phyloP scores from a whole-genome alignment of 306 rosid genomes.

The Vigna unguiculata region DNA sequence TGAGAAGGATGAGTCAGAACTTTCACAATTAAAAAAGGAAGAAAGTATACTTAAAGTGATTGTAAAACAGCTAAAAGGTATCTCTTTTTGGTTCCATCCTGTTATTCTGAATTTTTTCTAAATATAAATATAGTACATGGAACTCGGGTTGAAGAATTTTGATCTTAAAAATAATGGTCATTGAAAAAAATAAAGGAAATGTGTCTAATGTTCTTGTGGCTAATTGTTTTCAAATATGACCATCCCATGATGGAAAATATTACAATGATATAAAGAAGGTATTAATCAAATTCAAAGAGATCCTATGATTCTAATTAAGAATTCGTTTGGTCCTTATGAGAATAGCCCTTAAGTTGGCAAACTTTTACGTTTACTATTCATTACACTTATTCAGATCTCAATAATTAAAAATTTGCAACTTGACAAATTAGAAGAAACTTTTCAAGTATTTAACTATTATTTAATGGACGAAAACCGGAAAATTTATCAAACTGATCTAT shows the following conservation, averaged over 20 bases:
- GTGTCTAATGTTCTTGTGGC: constrained; percentile 10
- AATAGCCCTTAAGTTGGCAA: background rate
- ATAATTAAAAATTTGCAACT: background rate
- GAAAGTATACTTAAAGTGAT: constrained; percentile 76
- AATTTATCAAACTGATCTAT: background rate
- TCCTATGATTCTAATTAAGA: background rate
- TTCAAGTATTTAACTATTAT: background rate
- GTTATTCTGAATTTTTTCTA: constrained; percentile 33
- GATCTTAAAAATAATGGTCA: constrained; percentile 23
- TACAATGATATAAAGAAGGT: background rate
- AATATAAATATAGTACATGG: background rate
- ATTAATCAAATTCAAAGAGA: background rate
- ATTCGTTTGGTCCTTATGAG: background rate
- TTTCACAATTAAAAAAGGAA: constrained; percentile 74
- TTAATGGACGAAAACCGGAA: background rate
- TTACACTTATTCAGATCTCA: too few species aligned
- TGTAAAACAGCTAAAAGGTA: constrained; percentile 89
- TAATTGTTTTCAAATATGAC: background rate
- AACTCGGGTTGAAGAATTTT: constrained; percentile 33
- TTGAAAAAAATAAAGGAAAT: background rate
- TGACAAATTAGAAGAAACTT: background rate
- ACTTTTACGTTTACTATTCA: too few species aligned
- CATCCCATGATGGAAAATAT: too few species aligned
- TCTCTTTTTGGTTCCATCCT: constrained; percentile 37
- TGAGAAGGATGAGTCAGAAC: constrained; percentile 74